These are phyloP conservation scores for Amphirosellinia nigrospora DNA, from an alignment of 495 filamentous ascomycete species.

Conservation along the genomic window DNA sequence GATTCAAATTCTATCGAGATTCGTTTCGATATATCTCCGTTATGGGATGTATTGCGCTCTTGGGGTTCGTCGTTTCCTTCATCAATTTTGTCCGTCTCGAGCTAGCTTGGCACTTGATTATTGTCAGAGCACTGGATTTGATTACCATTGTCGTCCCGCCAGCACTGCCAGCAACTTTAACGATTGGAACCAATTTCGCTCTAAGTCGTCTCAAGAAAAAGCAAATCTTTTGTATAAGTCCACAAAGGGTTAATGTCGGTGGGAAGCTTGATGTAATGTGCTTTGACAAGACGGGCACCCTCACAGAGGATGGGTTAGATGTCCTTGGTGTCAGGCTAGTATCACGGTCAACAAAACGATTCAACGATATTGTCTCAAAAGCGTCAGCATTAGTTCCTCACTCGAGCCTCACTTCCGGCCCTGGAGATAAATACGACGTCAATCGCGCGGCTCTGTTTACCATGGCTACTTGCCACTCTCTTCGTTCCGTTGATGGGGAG, in stretches of 20 bases:
- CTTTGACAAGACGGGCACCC: conserved; percentile 98
- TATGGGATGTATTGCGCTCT: conserved; percentile 85
- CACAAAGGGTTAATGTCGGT: conserved; percentile 93
- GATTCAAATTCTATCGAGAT: conserved; percentile 97
- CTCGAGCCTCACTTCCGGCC: conserved; percentile 59
- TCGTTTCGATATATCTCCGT: conserved; percentile 98
- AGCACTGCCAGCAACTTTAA: conserved; percentile 93
- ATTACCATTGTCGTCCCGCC: conserved; percentile 99
- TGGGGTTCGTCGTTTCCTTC: conserved; percentile 90
- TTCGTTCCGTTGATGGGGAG: conserved; percentile 84
- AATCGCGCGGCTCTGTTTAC: conserved; percentile 80
- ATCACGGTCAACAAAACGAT: conserved; percentile 62
- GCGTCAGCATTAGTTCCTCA: conserved; percentile 60
- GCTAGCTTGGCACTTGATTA: conserved; percentile 85
- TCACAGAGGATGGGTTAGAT: conserved; percentile 97
- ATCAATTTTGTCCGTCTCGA: conserved; percentile 87
- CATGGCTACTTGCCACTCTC: conserved; percentile 97
- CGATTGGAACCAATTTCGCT: conserved; percentile 96
- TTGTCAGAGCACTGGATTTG: conserved; percentile 90
- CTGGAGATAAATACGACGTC: conserved; percentile 63
- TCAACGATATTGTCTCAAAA: conserved; percentile 54
- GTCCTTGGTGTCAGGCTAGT: conserved; percentile 87
- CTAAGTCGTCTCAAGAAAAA: conserved; percentile 83
- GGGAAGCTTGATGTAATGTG: conserved; percentile 96
- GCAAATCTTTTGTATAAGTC: conserved; percentile 96